A percentile compares a stretch with the other conserved stretches of the same genome.
These are phyloP conservation scores for Tetracladium marchalianum DNA, from an alignment of 495 filamentous ascomycete species.

Conservation along the genomic window DNA sequence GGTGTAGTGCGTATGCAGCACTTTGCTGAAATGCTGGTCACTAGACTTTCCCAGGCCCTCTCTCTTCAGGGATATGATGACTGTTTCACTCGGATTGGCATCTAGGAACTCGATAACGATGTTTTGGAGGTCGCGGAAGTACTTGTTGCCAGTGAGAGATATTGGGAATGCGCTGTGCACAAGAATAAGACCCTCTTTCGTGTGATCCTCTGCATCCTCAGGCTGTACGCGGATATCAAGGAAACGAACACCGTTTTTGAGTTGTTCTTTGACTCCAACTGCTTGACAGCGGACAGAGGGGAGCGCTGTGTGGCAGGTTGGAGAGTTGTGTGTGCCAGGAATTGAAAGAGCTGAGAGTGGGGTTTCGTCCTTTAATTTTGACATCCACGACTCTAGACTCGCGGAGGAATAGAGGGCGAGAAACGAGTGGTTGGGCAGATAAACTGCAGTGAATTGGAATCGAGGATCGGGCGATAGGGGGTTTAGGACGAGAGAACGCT, in stretches of 20 bases:
- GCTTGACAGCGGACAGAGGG: constrained; percentile 93
- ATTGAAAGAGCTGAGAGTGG: constrained; percentile 77
- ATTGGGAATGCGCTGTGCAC: constrained; percentile 78
- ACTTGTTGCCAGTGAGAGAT: constrained; percentile 49
- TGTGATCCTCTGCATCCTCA: constrained; percentile 15
- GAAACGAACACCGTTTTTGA: constrained; percentile 88
- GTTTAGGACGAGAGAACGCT: constrained; percentile 44
- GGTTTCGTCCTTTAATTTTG: constrained; percentile 51
- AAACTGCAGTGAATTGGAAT: constrained; percentile 61
- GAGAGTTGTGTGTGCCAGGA: constrained; percentile 92
- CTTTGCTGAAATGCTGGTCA: constrained; percentile 66
- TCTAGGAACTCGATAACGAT: constrained; percentile 67
- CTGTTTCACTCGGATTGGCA: constrained; percentile 63
- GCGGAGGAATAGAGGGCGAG: constrained; percentile 71
- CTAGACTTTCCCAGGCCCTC: constrained; percentile 75
- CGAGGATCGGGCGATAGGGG: constrained; percentile 44
- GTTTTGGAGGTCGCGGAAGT: constrained; percentile 62
- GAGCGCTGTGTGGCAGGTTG: constrained; percentile 71
- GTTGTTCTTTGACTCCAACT: constrained; percentile 62
- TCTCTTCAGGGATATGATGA: constrained; percentile 85
- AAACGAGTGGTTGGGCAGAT: constrained; percentile 49
- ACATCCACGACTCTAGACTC: constrained; percentile 74
- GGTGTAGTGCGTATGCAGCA: constrained; percentile 64
- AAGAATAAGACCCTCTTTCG: constrained; percentile 24
- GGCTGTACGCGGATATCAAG: constrained; percentile 70